Conservation (phyloP, 208 protist species). For the Endotrypanum monterogeii region DNA sequence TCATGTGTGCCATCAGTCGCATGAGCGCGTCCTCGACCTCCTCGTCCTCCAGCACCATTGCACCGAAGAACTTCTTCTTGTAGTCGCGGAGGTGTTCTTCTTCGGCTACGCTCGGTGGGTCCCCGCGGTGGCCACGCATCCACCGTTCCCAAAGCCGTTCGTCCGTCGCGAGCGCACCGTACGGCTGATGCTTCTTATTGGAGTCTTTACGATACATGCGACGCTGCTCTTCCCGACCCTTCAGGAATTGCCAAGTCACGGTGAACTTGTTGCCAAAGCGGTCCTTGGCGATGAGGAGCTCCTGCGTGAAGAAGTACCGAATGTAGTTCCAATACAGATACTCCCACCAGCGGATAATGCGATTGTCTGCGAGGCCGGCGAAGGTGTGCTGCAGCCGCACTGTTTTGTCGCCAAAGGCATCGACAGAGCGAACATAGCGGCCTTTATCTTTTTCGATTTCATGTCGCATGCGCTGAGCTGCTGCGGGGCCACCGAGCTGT, state of each 20-base stretch:
- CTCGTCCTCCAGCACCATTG: constrained; percentile 87
- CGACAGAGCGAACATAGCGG: constrained; percentile 77
- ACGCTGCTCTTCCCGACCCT: constrained; percentile 85
- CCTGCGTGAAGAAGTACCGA: constrained; percentile 89
- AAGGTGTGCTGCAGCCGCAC: constrained; percentile 88
- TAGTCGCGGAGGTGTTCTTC: constrained; percentile 83
- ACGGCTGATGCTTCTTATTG: constrained; percentile 87
- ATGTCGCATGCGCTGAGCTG: constrained; percentile 53
- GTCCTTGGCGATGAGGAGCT: constrained; percentile 89
- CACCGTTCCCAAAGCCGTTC: constrained; percentile 87
- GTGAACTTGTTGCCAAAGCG: constrained; percentile 92
- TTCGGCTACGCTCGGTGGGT: constrained; percentile 81
- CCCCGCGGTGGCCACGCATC: constrained; percentile 86
- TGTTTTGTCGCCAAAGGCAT: constrained; percentile 85
- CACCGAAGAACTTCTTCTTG: constrained; percentile 86
- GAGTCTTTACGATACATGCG: constrained; percentile 85
- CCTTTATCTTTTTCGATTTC: constrained; percentile 49
- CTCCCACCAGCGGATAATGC: constrained; percentile 89
- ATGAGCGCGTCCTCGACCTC: constrained; percentile 90
- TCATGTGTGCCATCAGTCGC: constrained; percentile 89
- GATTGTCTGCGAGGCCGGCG: constrained; percentile 81
- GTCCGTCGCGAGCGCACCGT: constrained; percentile 85
- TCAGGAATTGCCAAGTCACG: constrained; percentile 85
- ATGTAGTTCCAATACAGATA: constrained; percentile 87
- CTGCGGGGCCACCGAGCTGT: constrained; percentile 46